These are phyloP conservation scores for Tolypocladium ophioglossoides DNA, from an alignment of 2,329 filamentous ascomycete species.

Conservation along the genomic window DNA sequence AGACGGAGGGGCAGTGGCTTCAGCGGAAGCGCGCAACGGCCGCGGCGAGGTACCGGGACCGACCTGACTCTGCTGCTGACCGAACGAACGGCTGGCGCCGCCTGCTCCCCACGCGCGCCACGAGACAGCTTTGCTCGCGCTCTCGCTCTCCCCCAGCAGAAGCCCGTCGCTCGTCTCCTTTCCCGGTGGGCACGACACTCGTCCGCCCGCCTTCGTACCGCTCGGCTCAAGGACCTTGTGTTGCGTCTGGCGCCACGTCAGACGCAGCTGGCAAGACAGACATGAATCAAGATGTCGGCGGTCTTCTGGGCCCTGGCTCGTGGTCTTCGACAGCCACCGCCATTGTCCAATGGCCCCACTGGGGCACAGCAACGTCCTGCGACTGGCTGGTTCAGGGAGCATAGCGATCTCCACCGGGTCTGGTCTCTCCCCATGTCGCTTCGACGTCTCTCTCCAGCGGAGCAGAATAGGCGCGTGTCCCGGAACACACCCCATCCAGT, in stretches of 20 bases:
- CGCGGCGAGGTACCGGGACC: neutral
- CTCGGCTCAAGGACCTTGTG: constrained; percentile 1
- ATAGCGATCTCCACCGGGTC: constrained; percentile 11
- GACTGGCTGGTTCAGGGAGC: constrained; percentile 8
- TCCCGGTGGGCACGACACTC: neutral
- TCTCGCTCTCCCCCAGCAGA: neutral
- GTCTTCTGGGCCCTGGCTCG: constrained; percentile 5
- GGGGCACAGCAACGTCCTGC: constrained; percentile 4
- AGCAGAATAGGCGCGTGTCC: constrained; percentile 5
- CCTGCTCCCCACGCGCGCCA: neutral
- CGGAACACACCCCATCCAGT: neutral
- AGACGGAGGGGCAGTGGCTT: neutral
- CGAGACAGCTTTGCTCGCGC: neutral
- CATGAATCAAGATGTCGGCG: constrained; percentile 3
- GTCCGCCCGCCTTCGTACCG: neutral
- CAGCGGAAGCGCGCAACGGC: neutral
- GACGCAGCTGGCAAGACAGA: constrained; percentile 1
- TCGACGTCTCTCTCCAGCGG: neutral
- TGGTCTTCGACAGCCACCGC: constrained; percentile 6
- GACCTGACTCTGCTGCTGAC: neutral
- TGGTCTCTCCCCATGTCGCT: constrained; percentile 1
- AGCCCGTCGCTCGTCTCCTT: neutral
- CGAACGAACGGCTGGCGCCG: neutral
- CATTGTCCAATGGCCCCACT: constrained; percentile 7
- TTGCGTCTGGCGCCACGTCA: constrained; percentile 1